Base-by-base conservation (phyloP, 257 asterid species). In the Lithospermum erythrorhizon region DNA sequence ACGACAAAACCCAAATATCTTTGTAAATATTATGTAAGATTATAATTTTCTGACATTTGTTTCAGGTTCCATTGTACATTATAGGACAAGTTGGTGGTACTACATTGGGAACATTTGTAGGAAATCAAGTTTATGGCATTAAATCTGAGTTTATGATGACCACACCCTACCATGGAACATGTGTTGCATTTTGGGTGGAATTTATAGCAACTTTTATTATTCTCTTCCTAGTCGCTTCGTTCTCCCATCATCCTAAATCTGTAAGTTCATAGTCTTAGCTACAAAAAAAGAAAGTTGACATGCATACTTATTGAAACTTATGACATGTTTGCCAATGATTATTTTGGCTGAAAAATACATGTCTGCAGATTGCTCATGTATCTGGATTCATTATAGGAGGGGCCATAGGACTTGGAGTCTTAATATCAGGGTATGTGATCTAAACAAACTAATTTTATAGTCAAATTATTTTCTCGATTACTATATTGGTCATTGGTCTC, bases 21-120 rank as follows among this genome's bases (percentile, higher is more conserved):
- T n/a, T n/a, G n/a, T n/a, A n/a, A n/a, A n/a, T n/a, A n/a, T n/a
- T n/a, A n/a, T n/a, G n/a, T n/a, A n/a, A n/a, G n/a, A n/a, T n/a
- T n/a, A 5, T 25, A 27, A 27, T 27, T 27, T 27, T 23, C n/a
- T 21, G 20, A 25, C 21, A 27, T 25, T n/a, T 30, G 17, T 60
- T 61, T 35, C 73, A 90, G 98, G 98, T 83, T 69, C 87, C 94
- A 2, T 21, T 78, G 7, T 90, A 87, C 69, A 41, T 87, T 6
- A 22, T 75, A 37, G 98, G 83, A 74, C 95, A 90, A 81, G 71
- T 85, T 25, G 89, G 82, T 27, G 98, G 98, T 30, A 80, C 87
- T 19, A 75, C 78, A 21, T 24, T 83, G 67, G 95, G 83, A 58
- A 78, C 95, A 11, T 79, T 70, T 52, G 68, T 71, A 14, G 96